Percentiles rank a stretch among this genome's conserved stretches.
Evolutionary conservation across 306 rosid genomes (phyloP).

Genomic region (Glycine tomentella): DNA sequence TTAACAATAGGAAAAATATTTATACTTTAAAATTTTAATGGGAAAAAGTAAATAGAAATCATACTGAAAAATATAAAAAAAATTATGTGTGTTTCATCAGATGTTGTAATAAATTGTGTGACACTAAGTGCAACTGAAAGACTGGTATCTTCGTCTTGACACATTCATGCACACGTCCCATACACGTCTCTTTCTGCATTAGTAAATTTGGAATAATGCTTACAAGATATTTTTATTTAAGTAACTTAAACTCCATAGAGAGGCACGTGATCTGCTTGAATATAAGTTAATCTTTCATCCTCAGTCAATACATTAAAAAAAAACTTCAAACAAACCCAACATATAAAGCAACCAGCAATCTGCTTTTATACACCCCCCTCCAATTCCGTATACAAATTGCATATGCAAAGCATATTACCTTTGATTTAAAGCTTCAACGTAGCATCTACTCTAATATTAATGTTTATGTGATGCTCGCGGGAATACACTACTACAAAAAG

Average conservation of each 20-base stretch:
- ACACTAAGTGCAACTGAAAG: slow-evolving; percentile 29
- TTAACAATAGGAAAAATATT: not conserved
- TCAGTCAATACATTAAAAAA: slow-evolving; percentile 27
- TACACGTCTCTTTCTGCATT: slow-evolving; percentile 51
- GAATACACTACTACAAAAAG: too few species aligned
- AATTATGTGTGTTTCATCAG: not conserved
- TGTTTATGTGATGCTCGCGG: too few species aligned
- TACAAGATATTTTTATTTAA: slow-evolving; percentile 41
- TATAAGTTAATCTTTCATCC: slow-evolving; percentile 40
- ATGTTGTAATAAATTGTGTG: not conserved
- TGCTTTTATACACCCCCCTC: not conserved
- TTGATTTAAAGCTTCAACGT: too few species aligned
- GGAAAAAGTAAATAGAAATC: not conserved
- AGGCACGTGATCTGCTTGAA: slow-evolving; percentile 51
- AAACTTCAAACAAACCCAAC: slow-evolving; percentile 12
- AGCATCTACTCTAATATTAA: not conserved
- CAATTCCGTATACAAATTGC: not conserved
- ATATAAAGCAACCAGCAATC: not conserved
- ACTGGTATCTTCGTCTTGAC: slow-evolving; percentile 1
- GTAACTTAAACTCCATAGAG: slow-evolving; percentile 43
- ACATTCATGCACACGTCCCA: slow-evolving; percentile 55
- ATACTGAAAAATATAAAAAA: too few species aligned
- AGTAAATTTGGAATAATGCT: slow-evolving; percentile 35
- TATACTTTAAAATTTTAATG: not conserved
- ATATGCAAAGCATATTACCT: not conserved